Evolutionary conservation across 805 yeast genomes (phyloP).

Genomic region (Teunomyces barrocoloradensis): DNA sequence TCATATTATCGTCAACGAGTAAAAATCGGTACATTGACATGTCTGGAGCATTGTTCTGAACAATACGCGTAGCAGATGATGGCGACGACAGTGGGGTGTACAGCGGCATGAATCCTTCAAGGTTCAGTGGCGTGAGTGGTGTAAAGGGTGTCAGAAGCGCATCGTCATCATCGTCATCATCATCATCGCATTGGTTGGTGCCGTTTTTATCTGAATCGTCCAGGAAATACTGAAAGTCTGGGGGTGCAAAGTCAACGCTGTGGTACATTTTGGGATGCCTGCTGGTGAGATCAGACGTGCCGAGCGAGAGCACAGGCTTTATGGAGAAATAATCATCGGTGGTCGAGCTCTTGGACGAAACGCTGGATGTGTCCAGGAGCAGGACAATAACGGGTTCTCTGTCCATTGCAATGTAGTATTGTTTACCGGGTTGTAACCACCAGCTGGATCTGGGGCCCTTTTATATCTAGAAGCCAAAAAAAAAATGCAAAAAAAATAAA

Average conservation of each 20-base stretch:
- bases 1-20: conserved; percentile 42
- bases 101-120: conserved; percentile 6
- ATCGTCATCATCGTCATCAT: conserved; percentile 1
- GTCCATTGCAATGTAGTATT: not conserved
- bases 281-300: conserved; percentile 4
- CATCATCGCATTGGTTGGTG: conserved; percentile 3
- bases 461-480: not conserved
- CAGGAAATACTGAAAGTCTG: not conserved
- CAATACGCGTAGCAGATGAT: not conserved
- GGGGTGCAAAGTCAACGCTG: conserved; percentile 1
- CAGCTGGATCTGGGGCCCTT: not conserved
- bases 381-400: not conserved
- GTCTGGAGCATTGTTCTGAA: conserved; percentile 13
- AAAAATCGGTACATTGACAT: conserved; percentile 14
- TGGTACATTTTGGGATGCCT: not conserved
- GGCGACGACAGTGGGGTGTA: not conserved
- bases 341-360: conserved; percentile 3
- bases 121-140: conserved; percentile 9
- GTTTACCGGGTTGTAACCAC: not conserved
- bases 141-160: conserved; percentile 1
- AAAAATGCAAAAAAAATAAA: not conserved
- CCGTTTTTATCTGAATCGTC: not conserved
- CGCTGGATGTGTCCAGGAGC: conserved; percentile 3
- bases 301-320: conserved; percentile 10
- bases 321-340: conserved; percentile 12